A percentile compares a stretch with the other conserved stretches of the same genome.
Evolutionary conservation across 164 flowering plant genomes (phyloP).

Genomic region (Tinospora cordifolia): DNA sequence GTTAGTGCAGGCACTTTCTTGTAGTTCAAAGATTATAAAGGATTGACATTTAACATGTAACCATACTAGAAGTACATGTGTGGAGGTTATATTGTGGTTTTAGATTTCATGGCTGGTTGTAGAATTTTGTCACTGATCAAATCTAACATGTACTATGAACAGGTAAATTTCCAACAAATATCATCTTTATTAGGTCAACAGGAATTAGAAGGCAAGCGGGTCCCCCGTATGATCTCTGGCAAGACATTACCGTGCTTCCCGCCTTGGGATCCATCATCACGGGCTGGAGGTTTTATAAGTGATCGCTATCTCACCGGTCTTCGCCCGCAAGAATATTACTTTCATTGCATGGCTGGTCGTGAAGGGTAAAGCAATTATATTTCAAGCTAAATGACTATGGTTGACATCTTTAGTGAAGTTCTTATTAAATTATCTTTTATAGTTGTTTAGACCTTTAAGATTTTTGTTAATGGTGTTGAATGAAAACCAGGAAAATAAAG

Average conservation of each 20-base stretch:
- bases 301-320: slow-evolving; percentile 91
- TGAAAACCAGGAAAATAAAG: too few species aligned
- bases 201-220: slow-evolving; percentile 92
- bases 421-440: too few species aligned
- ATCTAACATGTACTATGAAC: slow-evolving; percentile 13
- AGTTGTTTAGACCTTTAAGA: too few species aligned
- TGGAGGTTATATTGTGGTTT: not conserved
- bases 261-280: slow-evolving; percentile 83
- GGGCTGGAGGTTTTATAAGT: slow-evolving; percentile 90
- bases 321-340: slow-evolving; percentile 96
- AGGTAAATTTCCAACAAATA: slow-evolving; percentile 94
- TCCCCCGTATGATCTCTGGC: slow-evolving; percentile 97
- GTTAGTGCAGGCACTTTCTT: too few species aligned
- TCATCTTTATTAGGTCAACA: slow-evolving; percentile 89
- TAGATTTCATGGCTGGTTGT: not conserved
- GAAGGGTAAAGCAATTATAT: slow-evolving; percentile 64
- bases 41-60: too few species aligned
- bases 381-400: not conserved
- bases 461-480: too few species aligned
- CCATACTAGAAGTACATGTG: not conserved
- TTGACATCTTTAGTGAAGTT: not conserved
- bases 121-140: not conserved
- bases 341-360: slow-evolving; percentile 99
- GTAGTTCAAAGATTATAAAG: too few species aligned
- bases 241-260: slow-evolving; percentile 88